Evolutionary conservation across 352 stramenopile genomes (phyloP).

Genomic region (Globisporangium spiculum): DNA sequence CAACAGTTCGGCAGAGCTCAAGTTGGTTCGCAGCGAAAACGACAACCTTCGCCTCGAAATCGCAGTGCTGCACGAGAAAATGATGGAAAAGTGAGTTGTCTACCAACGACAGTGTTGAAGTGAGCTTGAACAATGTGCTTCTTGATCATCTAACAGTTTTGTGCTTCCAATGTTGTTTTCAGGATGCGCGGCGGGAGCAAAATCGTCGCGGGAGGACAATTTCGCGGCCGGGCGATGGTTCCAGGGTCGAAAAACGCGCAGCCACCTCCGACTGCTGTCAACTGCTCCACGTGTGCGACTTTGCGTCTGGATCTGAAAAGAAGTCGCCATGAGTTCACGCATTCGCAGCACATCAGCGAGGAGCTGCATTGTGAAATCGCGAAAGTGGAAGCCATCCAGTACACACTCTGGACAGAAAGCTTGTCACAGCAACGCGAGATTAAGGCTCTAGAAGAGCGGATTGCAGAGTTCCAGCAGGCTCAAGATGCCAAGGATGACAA

Average conservation of each 20-base stretch:
- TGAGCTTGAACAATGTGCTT: not conserved
- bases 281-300: conserved; percentile 25
- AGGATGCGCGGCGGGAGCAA: conserved; percentile 40
- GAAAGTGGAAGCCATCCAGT: conserved; percentile 27
- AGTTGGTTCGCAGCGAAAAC: conserved; percentile 24
- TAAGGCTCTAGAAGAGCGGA: conserved; percentile 15
- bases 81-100: conserved; percentile 33
- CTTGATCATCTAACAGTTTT: not conserved
- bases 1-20: not conserved
- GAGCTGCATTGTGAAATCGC: conserved; percentile 30
- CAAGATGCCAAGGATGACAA: conserved; percentile 15
- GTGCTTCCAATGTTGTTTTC: not conserved
- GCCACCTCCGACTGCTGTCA: not conserved
- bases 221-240: conserved; percentile 22
- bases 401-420: conserved; percentile 32
- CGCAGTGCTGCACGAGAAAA: conserved; percentile 23
- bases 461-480: conserved; percentile 22
- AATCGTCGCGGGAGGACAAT: conserved; percentile 36
- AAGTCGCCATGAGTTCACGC: conserved; percentile 17
- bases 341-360: conserved; percentile 12
- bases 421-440: conserved; percentile 21
- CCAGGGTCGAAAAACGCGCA: not conserved
- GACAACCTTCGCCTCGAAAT: conserved; percentile 27
- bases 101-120: not conserved
- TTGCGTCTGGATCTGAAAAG: conserved; percentile 19